A percentile compares a stretch with the other conserved stretches of the same genome.
phyloP scores from a whole-genome alignment of 768 basidiomycete species.

The Podaxis sp. region DNA sequence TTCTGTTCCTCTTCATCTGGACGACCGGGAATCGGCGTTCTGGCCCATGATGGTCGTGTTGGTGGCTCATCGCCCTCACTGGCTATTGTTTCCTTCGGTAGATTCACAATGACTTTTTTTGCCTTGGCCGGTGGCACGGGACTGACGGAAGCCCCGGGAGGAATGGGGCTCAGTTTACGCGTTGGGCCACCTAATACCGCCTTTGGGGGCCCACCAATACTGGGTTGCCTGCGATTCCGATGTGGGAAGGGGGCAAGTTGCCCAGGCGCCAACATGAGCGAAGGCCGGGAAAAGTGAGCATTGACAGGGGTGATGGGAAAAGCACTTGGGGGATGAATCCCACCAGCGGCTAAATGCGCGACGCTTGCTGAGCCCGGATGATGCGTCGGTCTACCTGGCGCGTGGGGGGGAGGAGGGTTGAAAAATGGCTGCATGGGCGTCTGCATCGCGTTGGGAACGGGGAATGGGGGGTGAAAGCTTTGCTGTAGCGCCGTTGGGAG shows the following conservation, averaged over 20 bases:
- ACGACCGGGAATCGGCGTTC: slow-evolving; percentile 48
- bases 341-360: slow-evolving; percentile 59
- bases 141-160: slow-evolving; percentile 33
- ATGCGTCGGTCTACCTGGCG: slow-evolving; percentile 55
- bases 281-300: slow-evolving; percentile 54
- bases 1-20: slow-evolving; percentile 13
- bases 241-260: slow-evolving; percentile 53
- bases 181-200: slow-evolving; percentile 79
- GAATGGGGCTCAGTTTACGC: slow-evolving; percentile 72
- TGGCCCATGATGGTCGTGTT: slow-evolving; percentile 57
- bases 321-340: slow-evolving; percentile 53
- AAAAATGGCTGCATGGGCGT: slow-evolving; percentile 78
- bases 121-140: slow-evolving; percentile 44
- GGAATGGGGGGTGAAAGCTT: slow-evolving; percentile 56
- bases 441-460: slow-evolving; percentile 51
- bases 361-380: slow-evolving; percentile 59
- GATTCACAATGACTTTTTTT: slow-evolving; percentile 69
- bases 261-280: slow-evolving; percentile 41
- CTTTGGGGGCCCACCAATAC: slow-evolving; percentile 87
- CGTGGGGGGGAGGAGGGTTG: slow-evolving; percentile 44
- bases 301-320: slow-evolving; percentile 59
- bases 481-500: slow-evolving; percentile 60
- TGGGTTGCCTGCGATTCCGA: slow-evolving; percentile 53
- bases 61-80: slow-evolving; percentile 40
- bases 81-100: slow-evolving; percentile 67